phyloP scores from a whole-genome alignment of 768 basidiomycete species.

The Tephrocybe rancida region DNA sequence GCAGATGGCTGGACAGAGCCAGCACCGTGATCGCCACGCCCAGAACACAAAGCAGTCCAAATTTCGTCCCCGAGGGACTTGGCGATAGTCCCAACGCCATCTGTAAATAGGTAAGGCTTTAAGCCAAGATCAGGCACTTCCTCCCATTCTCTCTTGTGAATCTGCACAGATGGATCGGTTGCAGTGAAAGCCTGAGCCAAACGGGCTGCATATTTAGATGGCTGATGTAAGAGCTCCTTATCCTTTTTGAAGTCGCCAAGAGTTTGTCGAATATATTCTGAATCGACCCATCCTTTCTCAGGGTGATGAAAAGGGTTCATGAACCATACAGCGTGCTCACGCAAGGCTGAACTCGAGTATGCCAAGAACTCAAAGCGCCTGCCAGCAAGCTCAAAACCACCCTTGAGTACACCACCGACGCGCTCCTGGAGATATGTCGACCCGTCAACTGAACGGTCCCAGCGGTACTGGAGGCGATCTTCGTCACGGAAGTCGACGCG shows the following conservation, averaged over 20 bases:
- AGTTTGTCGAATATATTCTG: constrained; percentile 57
- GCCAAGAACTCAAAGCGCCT: constrained; percentile 79
- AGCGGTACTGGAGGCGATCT: constrained; percentile 72
- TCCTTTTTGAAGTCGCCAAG: constrained; percentile 74
- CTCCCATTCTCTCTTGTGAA: constrained; percentile 61
- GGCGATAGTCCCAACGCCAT: constrained; percentile 83
- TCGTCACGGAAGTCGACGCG: constrained; percentile 88
- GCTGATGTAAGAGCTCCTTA: constrained; percentile 46
- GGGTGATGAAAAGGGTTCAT: constrained; percentile 61
- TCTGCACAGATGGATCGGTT: constrained; percentile 71
- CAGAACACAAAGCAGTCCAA: constrained; percentile 55
- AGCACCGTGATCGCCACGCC: constrained; percentile 34
- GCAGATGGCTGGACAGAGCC: constrained; percentile 55
- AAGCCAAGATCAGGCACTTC: constrained; percentile 58
- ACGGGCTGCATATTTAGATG: constrained; percentile 84
- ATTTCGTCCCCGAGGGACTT: constrained; percentile 56
- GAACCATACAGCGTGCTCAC: constrained; percentile 85
- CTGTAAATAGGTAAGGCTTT: constrained; percentile 57
- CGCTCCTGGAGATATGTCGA: constrained; percentile 54
- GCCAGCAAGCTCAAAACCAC: constrained; percentile 72
- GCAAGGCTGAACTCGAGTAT: constrained; percentile 78
- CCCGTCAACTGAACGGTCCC: constrained; percentile 69
- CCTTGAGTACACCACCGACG: constrained; percentile 59
- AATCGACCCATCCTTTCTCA: constrained; percentile 46
- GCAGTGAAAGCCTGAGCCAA: constrained; percentile 85